Evolutionary conservation across 129 eudicot genomes (phyloP), one percentile per base, ranked within the genome.

Genomic region (Chrysanthemum seticuspe): DNA sequence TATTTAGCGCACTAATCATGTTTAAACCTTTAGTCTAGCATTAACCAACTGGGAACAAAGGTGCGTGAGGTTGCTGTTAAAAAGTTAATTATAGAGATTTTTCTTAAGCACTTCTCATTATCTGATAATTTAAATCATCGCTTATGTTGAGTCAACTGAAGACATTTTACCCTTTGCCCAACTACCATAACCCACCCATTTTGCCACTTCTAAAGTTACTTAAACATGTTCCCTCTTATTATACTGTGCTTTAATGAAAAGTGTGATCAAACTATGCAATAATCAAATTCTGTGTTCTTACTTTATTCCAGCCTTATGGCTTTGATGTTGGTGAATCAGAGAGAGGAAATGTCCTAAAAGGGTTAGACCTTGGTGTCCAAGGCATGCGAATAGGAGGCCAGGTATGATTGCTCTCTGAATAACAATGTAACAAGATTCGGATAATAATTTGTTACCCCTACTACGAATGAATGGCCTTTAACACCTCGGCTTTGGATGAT

Each of bases 351-450:
- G 98, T 94, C 55, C 96, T 94, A 21, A 88, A 90, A 82, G 98
- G 98, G 66, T 67, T 94, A 72, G 97, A 94, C 79, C 71, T 86
- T 3, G 98, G 98, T 53, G 97, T 89, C 74, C 73, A 79, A 90
- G 98, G 98, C 88, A 92, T 92, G 98, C 87, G 89, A 21, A 85
- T 91, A 21, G 97, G 97, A 82, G 97, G 97, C 75, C 97, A 88
- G 93, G 97, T 91, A 70, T 68, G 77, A 13, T 15, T 45, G 45
- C 10, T 2, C 29, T 75, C 67, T 55, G 10, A 25, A 10, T 54
- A 53, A 53, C 19, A 14, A 5, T 53, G 18, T 40, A 36, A 36
- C 44, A 36, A 36, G 8, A 36, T 36, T 36, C 8, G 5, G 44
- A 36, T 36, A 36, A 5, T 6, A 36, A 36, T 36, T 36, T 36